Percentiles rank a stretch among this genome's conserved stretches.
These are phyloP conservation scores for Pseudotsuga menziesii DNA, from an alignment of 75 land plant genomes.

Conservation along the genomic window DNA sequence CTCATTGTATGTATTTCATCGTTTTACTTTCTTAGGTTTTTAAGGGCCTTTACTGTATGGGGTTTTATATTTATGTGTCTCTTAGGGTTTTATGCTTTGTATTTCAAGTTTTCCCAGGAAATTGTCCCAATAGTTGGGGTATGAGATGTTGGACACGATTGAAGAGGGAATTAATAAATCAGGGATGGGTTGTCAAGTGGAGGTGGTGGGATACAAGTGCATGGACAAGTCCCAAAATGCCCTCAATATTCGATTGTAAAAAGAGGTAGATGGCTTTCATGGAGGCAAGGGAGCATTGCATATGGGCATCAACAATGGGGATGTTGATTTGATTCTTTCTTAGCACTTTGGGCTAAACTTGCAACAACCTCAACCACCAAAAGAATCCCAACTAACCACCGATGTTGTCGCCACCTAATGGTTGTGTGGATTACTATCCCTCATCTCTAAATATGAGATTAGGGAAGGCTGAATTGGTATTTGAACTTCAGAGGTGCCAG, in stretches of 20 bases:
- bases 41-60: background rate
- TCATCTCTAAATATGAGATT: too few species aligned
- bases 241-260: constrained; percentile 52
- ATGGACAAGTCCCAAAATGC: constrained; percentile 76
- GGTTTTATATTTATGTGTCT: background rate
- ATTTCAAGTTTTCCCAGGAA: too few species aligned
- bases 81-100: background rate
- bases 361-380: too few species aligned
- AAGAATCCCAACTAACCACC: too few species aligned
- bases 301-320: constrained; percentile 40
- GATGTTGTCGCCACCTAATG: too few species aligned
- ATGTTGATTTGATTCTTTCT: constrained; percentile 36
- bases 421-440: too few species aligned
- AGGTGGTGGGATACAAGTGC: constrained; percentile 73
- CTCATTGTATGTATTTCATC: background rate
- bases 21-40: background rate
- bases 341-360: constrained; percentile 23
- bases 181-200: constrained; percentile 18
- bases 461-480: too few species aligned
- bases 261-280: background rate
- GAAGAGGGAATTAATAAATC: constrained; percentile 9
- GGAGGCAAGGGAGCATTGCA: constrained; percentile 3
- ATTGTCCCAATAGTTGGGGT: too few species aligned
- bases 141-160: constrained; percentile 44
- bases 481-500: too few species aligned